Base-by-base conservation (phyloP, 2,329 filamentous ascomycete genomes). In the Coniochaeta sp. region DNA sequence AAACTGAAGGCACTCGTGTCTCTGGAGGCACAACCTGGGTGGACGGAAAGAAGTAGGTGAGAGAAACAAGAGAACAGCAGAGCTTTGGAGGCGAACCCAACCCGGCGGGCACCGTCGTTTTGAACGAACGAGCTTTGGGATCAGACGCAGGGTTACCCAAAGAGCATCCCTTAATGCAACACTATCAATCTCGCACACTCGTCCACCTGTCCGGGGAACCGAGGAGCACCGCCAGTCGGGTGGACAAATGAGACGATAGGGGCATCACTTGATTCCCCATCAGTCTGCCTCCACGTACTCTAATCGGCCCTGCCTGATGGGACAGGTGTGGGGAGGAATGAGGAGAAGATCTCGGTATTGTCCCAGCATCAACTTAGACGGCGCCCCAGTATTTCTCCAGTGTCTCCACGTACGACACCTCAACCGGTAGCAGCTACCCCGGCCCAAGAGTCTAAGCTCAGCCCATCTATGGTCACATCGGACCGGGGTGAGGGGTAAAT, bases 401-500 rank as follows among this genome's bases (percentile, higher is more conserved):
- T n/a, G 14, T 38, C 36, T 38, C 38, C 38, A 40, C 38, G 43
- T 24, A 47, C 47, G 31, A 28, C 47, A 5, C 47, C 47, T 31
- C 54, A 22, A 26, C 54, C 43, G 43, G 52, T 33, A 56, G 28
- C 17, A 56, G 52, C 54, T 56, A 38, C 54, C 54, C 54, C 31
- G 31, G 54, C n/a, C 24, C 11, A 28, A 31, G n/a, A 26, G 22
- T 17, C n/a, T n/a, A n/a, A n/a, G n/a, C n/a, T n/a, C 24, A 17
- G 47, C 47, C 17, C 47, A 38, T 56, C 31, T 56, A 3, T 56
- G 54, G 54, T 56, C 54, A 14, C 17, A 56, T 56, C 11, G 33
- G 54, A 31, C 61, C 57, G 57, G 58, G 64, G 58, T 63, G 61
- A 64, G 60, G 63, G 61, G 63, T 65, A 64, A 61, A 63, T 61